Evolutionary conservation across 75 land plant species (phyloP).

Genomic region (Azolla pinnata): DNA sequence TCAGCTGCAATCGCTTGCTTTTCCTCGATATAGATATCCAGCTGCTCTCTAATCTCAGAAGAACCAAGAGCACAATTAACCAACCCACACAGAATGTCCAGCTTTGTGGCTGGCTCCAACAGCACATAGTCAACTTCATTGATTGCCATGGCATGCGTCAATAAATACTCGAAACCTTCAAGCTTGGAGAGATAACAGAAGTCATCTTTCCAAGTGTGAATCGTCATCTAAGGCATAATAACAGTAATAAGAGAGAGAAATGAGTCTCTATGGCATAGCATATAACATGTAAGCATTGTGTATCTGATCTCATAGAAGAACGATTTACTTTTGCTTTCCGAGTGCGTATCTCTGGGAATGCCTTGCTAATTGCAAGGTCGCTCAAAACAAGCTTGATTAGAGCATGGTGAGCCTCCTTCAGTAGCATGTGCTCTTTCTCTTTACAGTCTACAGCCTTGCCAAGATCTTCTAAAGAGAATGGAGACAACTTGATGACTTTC

Average conservation of each 20-base stretch:
- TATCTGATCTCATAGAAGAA: not conserved
- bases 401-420: conserved; percentile 55
- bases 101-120: conserved; percentile 38
- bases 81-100: conserved; percentile 50
- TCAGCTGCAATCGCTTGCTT: conserved; percentile 45
- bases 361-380: conserved; percentile 35
- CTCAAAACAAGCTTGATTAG: conserved; percentile 50
- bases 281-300: too few species aligned
- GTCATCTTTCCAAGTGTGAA: conserved; percentile 69
- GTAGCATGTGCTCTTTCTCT: conserved; percentile 39
- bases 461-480: conserved; percentile 72
- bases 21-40: conserved; percentile 65
- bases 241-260: not conserved
- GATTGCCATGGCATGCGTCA: conserved; percentile 31
- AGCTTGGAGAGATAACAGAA: conserved; percentile 65
- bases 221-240: conserved; percentile 28
- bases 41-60: conserved; percentile 41
- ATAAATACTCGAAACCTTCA: conserved; percentile 26
- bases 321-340: conserved; percentile 36
- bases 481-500: conserved; percentile 49
- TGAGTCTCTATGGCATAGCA: too few species aligned
- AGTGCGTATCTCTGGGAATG: conserved; percentile 23
- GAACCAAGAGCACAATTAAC: conserved; percentile 49
- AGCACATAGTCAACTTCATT: conserved; percentile 55
- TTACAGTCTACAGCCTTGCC: conserved; percentile 60